These are phyloP conservation scores for Collybiopsis confluens DNA, from an alignment of 768 basidiomycete genomes.

Conservation along the genomic window DNA sequence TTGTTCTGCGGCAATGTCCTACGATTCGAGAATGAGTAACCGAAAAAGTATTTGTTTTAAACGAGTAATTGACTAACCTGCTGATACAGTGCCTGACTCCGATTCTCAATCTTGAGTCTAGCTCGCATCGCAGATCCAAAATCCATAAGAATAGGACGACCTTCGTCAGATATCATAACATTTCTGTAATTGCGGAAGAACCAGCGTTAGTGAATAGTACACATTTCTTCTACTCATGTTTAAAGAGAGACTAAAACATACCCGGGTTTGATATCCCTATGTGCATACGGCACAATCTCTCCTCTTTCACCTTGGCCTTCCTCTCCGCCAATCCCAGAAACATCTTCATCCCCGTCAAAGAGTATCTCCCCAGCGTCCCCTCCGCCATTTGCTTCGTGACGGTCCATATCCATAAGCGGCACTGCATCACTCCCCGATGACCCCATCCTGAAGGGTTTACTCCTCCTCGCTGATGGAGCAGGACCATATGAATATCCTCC, in stretches of 20 bases:
- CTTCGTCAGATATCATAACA: constrained; percentile 95
- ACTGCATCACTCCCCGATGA: not conserved
- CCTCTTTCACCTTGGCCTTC: constrained; percentile 31
- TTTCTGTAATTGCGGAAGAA: too few relatives aligned
- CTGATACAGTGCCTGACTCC: constrained; percentile 84
- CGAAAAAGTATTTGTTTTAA: too few relatives aligned
- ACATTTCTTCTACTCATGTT: too few relatives aligned
- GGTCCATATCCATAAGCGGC: constrained; percentile 38
- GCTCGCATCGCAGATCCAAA: constrained; percentile 92
- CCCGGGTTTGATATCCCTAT: constrained; percentile 96
- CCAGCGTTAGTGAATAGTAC: too few relatives aligned
- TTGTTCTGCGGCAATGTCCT: constrained; percentile 96
- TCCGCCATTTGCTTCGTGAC: constrained; percentile 51
- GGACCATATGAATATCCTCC: constrained; percentile 68
- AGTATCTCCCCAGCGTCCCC: constrained; percentile 59
- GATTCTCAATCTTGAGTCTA: constrained; percentile 72
- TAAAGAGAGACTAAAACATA: too few relatives aligned
- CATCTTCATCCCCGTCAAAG: constrained; percentile 80
- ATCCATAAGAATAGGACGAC: constrained; percentile 93
- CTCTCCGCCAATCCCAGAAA: constrained; percentile 34
- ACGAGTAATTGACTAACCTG: too few relatives aligned
- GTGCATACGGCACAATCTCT: constrained; percentile 85
- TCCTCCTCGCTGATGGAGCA: constrained; percentile 6
- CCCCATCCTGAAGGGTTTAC: not conserved
- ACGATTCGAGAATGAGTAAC: not conserved